Evolutionary conservation across 441 rosid genomes (phyloP).

Genomic region (Daphne laureola): DNA sequence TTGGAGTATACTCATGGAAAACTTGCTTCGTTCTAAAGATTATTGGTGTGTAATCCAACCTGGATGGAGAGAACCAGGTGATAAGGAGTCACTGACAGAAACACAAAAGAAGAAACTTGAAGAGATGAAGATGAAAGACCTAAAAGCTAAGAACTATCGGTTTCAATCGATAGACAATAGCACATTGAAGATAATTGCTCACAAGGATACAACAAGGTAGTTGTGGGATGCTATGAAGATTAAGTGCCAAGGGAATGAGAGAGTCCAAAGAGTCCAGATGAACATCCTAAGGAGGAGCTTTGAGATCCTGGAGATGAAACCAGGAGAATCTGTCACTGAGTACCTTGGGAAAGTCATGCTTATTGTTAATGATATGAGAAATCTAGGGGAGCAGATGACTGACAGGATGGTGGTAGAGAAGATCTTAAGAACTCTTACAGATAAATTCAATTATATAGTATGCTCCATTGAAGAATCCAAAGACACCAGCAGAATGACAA

Average conservation of each 20-base stretch:
- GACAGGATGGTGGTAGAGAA: not conserved
- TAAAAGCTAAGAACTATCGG: no score
- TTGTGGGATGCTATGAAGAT: no score
- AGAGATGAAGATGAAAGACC: no score
- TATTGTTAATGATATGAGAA: not conserved
- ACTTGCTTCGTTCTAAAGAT: not conserved
- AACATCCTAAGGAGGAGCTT: no score
- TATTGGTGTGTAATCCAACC: not conserved
- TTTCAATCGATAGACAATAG: no score
- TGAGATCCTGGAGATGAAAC: not conserved
- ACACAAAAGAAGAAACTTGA: no score
- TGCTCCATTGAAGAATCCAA: not conserved
- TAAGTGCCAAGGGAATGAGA: no score
- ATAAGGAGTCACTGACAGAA: no score
- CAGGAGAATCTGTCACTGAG: not conserved
- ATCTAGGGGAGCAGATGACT: no score
- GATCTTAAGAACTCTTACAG: not conserved
- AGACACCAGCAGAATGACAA: not conserved
- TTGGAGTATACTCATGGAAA: slow-evolving; percentile 1
- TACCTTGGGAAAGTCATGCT: not conserved
- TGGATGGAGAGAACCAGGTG: not conserved
- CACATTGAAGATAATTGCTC: no score
- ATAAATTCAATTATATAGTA: not conserved
- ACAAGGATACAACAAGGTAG: no score
- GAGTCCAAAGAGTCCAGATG: no score